A percentile compares a stretch with the other conserved stretches of the same genome.
These are phyloP conservation scores for Pisolithus marmoratus DNA, from an alignment of 768 basidiomycete species.

Conservation along the genomic window DNA sequence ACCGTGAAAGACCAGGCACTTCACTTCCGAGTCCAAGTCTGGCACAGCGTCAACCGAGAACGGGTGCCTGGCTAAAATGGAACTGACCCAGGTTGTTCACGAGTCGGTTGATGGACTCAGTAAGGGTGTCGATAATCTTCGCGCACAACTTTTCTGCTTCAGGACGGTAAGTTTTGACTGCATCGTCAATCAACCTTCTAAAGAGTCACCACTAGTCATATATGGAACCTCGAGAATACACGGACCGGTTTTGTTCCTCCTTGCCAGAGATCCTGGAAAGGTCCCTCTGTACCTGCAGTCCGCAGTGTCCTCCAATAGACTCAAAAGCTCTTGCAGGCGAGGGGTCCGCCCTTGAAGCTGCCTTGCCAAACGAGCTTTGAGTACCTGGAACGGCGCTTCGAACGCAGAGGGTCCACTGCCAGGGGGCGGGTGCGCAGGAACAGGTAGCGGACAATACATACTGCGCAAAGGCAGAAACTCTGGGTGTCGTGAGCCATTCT, in stretches of 20 bases:
- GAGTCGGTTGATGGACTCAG: constrained; percentile 28
- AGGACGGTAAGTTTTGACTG: constrained; percentile 43
- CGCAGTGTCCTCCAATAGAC: constrained; percentile 55
- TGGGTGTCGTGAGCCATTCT: constrained; percentile 23
- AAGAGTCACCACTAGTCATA: constrained; percentile 1
- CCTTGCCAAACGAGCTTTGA: constrained; percentile 52
- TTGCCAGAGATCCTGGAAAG: constrained; percentile 39
- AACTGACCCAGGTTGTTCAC: constrained; percentile 32
- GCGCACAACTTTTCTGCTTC: constrained; percentile 44
- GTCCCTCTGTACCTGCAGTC: constrained; percentile 54
- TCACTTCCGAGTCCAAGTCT: constrained; percentile 16
- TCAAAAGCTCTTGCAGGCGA: constrained; percentile 52
- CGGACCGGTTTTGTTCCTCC: constrained; percentile 41
- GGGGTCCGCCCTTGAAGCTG: constrained; percentile 65
- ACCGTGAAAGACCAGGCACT: constrained; percentile 41
- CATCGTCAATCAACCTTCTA: constrained; percentile 38
- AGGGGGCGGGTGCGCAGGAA: constrained; percentile 40
- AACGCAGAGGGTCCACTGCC: constrained; percentile 27
- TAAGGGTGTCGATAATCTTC: constrained; percentile 38
- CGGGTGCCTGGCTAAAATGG: not conserved
- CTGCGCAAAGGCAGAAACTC: constrained; percentile 48
- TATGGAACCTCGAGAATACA: not conserved
- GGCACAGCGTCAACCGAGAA: constrained; percentile 2
- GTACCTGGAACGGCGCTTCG: constrained; percentile 52
- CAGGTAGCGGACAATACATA: constrained; percentile 49